Evolutionary conservation across 345 rosid species (phyloP).

Genomic region (Dimocarpus longan): DNA sequence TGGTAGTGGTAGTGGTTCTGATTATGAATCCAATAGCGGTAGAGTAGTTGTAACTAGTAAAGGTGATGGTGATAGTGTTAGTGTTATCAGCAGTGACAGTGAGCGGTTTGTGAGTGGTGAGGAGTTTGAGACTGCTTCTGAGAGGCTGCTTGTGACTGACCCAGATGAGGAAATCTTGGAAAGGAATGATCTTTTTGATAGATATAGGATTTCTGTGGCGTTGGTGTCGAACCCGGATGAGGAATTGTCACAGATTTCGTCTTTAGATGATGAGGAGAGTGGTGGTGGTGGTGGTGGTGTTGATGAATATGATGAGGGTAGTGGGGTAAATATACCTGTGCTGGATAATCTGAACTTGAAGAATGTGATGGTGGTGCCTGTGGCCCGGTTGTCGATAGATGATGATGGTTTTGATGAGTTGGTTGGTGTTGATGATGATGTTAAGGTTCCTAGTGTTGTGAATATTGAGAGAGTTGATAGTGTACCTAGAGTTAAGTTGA

Average conservation of each 20-base stretch:
- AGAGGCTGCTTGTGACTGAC: slow-evolving; percentile 33
- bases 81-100: slow-evolving; percentile 33
- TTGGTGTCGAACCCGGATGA: slow-evolving; percentile 40
- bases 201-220: slow-evolving; percentile 28
- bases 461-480: slow-evolving; percentile 19
- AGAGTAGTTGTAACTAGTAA: slow-evolving; percentile 9
- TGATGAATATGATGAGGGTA: slow-evolving; percentile 25
- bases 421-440: slow-evolving; percentile 44
- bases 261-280: slow-evolving; percentile 35
- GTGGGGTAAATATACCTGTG: slow-evolving; percentile 26
- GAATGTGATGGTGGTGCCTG: slow-evolving; percentile 30
- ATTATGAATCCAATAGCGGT: slow-evolving; percentile 35
- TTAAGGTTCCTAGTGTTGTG: slow-evolving; percentile 32
- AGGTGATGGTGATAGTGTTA: slow-evolving; percentile 19
- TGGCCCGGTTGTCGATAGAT: slow-evolving; percentile 66
- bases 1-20: slow-evolving; percentile 34
- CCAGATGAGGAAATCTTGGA: slow-evolving; percentile 40
- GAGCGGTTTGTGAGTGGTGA: slow-evolving; percentile 44
- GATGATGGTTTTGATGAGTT: slow-evolving; percentile 52
- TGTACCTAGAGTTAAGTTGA: slow-evolving; percentile 27
- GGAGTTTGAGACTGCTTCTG: slow-evolving; percentile 51
- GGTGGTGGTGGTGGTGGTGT: slow-evolving; percentile 19
- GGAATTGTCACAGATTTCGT: slow-evolving; percentile 29
- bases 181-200: slow-evolving; percentile 25
- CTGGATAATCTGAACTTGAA: slow-evolving; percentile 26